These are phyloP conservation scores for Coriaria nepalensis DNA, from an alignment of 306 rosid species.

Conservation along the genomic window DNA sequence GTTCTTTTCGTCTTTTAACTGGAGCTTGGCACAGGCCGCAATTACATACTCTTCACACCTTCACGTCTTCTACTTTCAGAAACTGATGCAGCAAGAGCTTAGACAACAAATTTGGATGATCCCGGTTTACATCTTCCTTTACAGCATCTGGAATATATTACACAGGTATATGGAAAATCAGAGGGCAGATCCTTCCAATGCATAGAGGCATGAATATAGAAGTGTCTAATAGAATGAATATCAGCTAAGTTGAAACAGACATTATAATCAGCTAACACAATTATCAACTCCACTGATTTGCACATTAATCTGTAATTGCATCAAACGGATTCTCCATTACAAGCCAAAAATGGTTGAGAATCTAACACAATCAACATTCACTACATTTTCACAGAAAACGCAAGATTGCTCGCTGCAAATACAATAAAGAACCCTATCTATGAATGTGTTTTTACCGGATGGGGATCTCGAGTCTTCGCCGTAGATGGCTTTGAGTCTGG, in stretches of 20 bases:
- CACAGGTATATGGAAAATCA: constrained; percentile 7
- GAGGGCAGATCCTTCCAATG: neutral
- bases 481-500: constrained; percentile 51
- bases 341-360: too few relatives aligned
- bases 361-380: too few relatives aligned
- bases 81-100: constrained; percentile 15
- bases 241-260: too few relatives aligned
- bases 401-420: neutral
- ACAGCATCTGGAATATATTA: constrained; percentile 23
- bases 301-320: too few relatives aligned
- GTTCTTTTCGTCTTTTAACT: too few relatives aligned
- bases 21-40: too few relatives aligned
- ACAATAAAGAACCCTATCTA: constrained; percentile 2
- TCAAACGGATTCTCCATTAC: too few relatives aligned
- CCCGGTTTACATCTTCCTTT: constrained; percentile 27
- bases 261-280: too few relatives aligned
- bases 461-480: constrained; percentile 44
- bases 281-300: too few relatives aligned
- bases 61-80: constrained; percentile 2
- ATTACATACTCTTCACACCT: neutral
- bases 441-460: constrained; percentile 28
- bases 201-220: neutral
- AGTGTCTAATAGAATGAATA: neutral
- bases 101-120: constrained; percentile 24
- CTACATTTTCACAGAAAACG: neutral